phyloP scores from a whole-genome alignment of 108 stramenopile genomes.

The Nannochloropsis granulata region DNA sequence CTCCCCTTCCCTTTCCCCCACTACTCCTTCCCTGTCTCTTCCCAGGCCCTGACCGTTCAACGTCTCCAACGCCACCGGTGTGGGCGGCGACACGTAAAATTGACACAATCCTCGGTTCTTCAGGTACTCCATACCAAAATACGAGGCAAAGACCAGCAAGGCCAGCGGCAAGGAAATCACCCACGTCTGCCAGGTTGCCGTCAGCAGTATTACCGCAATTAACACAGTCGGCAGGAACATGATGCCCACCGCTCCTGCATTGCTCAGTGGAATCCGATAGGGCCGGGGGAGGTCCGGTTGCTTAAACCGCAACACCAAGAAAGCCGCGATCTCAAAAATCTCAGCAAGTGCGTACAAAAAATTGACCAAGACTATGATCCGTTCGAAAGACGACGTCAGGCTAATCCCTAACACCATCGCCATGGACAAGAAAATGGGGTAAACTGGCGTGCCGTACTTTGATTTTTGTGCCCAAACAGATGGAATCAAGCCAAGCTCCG shows the following conservation, averaged over 20 bases:
- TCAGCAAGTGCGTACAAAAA: conserved; percentile 74
- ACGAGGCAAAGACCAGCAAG: neutral
- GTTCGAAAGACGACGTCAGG: conserved; percentile 30
- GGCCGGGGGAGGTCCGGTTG: conserved; percentile 30
- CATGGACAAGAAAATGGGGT: conserved; percentile 58
- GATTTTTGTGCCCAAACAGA: conserved; percentile 52
- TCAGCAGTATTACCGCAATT: neutral
- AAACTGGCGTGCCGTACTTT: conserved; percentile 68
- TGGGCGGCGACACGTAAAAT: no score
- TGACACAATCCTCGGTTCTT: no score
- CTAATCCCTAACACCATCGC: conserved; percentile 53
- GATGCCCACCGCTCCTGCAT: neutral
- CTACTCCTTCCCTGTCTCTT: no score
- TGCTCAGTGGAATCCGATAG: conserved; percentile 14
- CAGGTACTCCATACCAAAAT: no score
- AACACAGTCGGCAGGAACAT: conserved; percentile 12
- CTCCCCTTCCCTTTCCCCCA: no score
- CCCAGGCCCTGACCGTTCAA: no score
- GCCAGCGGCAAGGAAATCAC: neutral
- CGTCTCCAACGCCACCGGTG: no score
- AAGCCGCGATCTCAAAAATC: conserved; percentile 76
- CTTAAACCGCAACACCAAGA: conserved; percentile 62
- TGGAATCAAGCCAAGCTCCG: conserved; percentile 66
- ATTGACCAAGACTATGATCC: conserved; percentile 56
- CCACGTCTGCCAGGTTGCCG: conserved; percentile 13